These are phyloP conservation scores for Eimeria maxima DNA, from an alignment of 169 alveolate species.

Conservation along the genomic window DNA sequence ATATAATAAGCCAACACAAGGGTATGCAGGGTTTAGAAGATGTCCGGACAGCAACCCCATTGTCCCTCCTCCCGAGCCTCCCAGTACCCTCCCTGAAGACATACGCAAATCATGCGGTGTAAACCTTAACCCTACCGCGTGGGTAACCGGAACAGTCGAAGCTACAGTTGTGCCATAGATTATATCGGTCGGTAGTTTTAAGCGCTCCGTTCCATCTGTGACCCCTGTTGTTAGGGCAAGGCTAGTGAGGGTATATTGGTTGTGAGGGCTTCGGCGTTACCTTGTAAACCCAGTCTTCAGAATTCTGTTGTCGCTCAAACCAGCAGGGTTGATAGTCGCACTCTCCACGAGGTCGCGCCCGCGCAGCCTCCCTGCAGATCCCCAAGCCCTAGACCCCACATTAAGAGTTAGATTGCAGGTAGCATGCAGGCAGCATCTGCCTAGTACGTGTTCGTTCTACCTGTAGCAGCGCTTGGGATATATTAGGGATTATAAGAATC, in stretches of 20 bases:
- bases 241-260: neutral
- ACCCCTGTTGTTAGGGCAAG: neutral
- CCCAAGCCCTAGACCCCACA: neutral
- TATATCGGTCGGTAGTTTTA: too few species aligned
- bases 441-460: too few species aligned
- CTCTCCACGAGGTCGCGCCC: conserved; percentile 76
- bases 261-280: neutral
- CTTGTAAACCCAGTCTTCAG: conserved; percentile 77
- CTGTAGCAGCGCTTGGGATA: neutral
- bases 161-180: neutral
- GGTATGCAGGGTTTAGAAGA: conserved; percentile 15
- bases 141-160: neutral
- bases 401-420: neutral
- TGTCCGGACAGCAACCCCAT: conserved; percentile 68
- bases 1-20: neutral
- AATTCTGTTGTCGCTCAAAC: conserved; percentile 54
- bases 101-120: neutral
- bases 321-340: conserved; percentile 66
- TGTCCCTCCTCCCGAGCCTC: conserved; percentile 68
- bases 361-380: conserved; percentile 72
- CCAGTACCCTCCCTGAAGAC: conserved; percentile 80
- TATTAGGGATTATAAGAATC: too few species aligned
- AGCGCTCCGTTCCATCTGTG: too few species aligned
- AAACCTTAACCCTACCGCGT: neutral
- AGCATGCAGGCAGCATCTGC: too few species aligned